phyloP scores from a whole-genome alignment of 2,329 filamentous ascomycete genomes.

The Claviceps humidiphila region DNA sequence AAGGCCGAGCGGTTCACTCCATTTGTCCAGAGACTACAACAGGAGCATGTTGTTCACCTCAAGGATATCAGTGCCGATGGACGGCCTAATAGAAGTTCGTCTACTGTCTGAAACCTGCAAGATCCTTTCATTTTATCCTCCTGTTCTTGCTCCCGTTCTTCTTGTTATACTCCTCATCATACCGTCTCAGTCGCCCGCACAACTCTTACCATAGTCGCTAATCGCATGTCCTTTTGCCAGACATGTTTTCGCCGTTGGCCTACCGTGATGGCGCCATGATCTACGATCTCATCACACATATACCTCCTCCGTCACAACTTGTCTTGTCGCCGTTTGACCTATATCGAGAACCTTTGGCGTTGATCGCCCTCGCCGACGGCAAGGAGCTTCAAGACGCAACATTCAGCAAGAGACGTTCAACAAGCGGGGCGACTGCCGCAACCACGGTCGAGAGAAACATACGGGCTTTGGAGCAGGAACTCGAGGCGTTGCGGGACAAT shows the following conservation, averaged over 20 bases:
- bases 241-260: conserved; percentile 84
- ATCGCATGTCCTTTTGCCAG: conserved; percentile 31
- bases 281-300: conserved; percentile 73
- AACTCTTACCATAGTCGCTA: conserved; percentile 6
- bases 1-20: conserved; percentile 65
- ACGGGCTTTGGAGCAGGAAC: conserved; percentile 48
- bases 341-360: conserved; percentile 69
- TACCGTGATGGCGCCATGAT: conserved; percentile 78
- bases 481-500: conserved; percentile 56
- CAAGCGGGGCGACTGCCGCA: conserved; percentile 31
- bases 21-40: conserved; percentile 66
- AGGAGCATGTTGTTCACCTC: conserved; percentile 69
- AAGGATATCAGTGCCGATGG: conserved; percentile 77
- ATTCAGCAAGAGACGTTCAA: conserved; percentile 41
- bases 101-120: neutral
- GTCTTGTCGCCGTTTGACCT: conserved; percentile 80
- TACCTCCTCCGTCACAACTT: conserved; percentile 66
- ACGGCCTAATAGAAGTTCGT: conserved; percentile 66
- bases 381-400: conserved; percentile 45
- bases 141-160: neutral
- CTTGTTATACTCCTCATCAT: neutral
- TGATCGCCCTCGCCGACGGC: conserved; percentile 79
- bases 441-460: conserved; percentile 44
- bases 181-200: neutral
- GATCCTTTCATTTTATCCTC: neutral